A percentile compares a stretch with the other conserved stretches of the same genome.
phyloP scores from a whole-genome alignment of 495 filamentous ascomycete genomes.

The Aspergillus ostianus region DNA sequence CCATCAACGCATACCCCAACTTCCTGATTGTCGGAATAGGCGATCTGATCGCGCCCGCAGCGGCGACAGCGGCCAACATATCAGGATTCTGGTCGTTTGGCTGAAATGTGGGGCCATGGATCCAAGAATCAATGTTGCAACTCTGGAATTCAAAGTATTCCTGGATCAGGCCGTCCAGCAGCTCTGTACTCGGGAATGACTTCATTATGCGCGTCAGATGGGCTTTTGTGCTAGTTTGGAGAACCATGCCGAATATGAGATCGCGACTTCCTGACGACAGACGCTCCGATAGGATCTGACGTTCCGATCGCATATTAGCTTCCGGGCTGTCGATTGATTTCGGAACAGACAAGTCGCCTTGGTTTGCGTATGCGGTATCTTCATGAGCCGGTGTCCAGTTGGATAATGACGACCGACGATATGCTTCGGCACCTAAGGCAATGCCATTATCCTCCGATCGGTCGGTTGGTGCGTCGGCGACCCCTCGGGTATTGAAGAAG shows the following conservation, averaged over 20 bases:
- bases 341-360: constrained; percentile 52
- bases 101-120: constrained; percentile 57
- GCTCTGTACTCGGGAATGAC: constrained; percentile 58
- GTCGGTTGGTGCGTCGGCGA: constrained; percentile 15
- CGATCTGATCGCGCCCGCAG: constrained; percentile 55
- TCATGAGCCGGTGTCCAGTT: constrained; percentile 50
- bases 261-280: constrained; percentile 51
- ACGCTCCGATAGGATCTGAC: constrained; percentile 27
- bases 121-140: constrained; percentile 50
- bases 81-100: constrained; percentile 52
- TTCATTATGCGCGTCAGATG: constrained; percentile 50
- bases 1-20: constrained; percentile 61
- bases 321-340: constrained; percentile 34
- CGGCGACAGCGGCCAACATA: constrained; percentile 52
- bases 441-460: constrained; percentile 26
- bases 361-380: constrained; percentile 52
- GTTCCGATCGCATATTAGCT: constrained; percentile 16
- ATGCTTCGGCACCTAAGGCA: constrained; percentile 35
- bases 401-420: constrained; percentile 50
- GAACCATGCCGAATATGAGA: constrained; percentile 56
- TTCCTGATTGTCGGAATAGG: constrained; percentile 56
- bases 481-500: constrained; percentile 51
- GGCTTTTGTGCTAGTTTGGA: constrained; percentile 48
- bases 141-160: constrained; percentile 54
- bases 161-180: constrained; percentile 60